Conservation (phyloP, 805 yeast genomes). For the Saturnispora galanensis region DNA sequence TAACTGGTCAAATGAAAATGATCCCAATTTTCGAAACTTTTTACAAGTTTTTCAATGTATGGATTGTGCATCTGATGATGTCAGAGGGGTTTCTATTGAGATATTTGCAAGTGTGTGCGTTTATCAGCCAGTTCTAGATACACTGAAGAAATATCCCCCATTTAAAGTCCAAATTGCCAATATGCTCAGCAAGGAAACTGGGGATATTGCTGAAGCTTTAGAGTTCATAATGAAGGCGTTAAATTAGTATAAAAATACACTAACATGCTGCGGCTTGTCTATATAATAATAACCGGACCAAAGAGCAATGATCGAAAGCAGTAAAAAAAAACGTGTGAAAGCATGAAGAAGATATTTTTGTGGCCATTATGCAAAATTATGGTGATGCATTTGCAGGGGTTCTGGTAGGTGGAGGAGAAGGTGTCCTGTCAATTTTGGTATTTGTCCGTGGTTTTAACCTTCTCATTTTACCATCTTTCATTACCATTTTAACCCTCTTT, state of each 20-base stretch:
- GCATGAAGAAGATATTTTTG: background rate
- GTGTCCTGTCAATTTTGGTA: background rate
- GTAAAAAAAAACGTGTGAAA: background rate
- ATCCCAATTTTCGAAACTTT: conserved; percentile 31
- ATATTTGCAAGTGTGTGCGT: conserved; percentile 25
- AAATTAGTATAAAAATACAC: too few species aligned
- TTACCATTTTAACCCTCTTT: conserved; percentile 5
- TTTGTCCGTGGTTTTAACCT: conserved; percentile 13
- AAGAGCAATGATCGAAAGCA: too few species aligned
- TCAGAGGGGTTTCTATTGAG: conserved; percentile 29
- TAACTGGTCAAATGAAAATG: conserved; percentile 33
- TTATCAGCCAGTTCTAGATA: conserved; percentile 18
- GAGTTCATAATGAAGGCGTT: background rate
- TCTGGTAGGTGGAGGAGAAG: background rate
- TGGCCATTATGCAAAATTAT: background rate
- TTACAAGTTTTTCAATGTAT: conserved; percentile 32
- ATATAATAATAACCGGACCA: too few species aligned
- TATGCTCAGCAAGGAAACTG: background rate
- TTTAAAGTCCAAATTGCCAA: background rate
- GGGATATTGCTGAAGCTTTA: background rate
- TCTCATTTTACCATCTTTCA: conserved; percentile 13
- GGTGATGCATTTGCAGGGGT: background rate
- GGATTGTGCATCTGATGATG: conserved; percentile 28
- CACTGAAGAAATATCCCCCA: conserved; percentile 10
- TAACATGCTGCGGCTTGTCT: too few species aligned